Conservation (phyloP, 805 yeast genomes). For the Cyberlindnera maclurae region DNA sequence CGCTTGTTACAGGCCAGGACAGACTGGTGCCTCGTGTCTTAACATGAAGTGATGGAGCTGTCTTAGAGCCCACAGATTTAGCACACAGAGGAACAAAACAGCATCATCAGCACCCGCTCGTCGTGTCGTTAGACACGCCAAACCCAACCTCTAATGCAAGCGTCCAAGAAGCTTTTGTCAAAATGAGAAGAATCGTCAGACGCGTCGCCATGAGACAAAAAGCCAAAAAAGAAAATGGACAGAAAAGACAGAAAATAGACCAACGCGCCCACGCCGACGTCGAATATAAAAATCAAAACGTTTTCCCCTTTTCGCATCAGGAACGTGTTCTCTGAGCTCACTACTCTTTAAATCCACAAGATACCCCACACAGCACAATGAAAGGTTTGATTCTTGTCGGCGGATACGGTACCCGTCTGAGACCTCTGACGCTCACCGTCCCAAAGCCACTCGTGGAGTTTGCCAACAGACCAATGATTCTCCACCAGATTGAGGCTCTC, state of each 20-base stretch:
- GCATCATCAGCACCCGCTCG: no score
- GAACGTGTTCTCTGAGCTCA: constrained; percentile 7
- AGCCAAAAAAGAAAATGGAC: background rate
- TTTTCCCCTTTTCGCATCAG: background rate
- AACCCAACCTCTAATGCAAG: no score
- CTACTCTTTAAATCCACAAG: background rate
- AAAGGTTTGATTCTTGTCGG: constrained; percentile 97
- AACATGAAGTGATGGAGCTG: no score
- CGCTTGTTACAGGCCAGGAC: no score
- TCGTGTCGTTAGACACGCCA: no score
- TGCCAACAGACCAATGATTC: constrained; percentile 98
- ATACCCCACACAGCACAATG: constrained; percentile 46
- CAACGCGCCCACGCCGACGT: no score
- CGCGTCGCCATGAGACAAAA: background rate
- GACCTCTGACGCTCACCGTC: constrained; percentile 91
- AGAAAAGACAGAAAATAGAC: background rate
- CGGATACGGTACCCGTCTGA: constrained; percentile 99
- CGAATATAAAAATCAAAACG: constrained; percentile 2
- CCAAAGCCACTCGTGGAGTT: constrained; percentile 98
- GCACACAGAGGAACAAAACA: no score
- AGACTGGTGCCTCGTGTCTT: no score
- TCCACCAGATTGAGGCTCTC: constrained; percentile 96
- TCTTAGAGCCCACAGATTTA: no score
- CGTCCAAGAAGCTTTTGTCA: no score
- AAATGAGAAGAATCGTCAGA: no score